Evolutionary conservation across 495 filamentous ascomycete species (phyloP).

Genomic region (Paragyromitra xinjiangensis): DNA sequence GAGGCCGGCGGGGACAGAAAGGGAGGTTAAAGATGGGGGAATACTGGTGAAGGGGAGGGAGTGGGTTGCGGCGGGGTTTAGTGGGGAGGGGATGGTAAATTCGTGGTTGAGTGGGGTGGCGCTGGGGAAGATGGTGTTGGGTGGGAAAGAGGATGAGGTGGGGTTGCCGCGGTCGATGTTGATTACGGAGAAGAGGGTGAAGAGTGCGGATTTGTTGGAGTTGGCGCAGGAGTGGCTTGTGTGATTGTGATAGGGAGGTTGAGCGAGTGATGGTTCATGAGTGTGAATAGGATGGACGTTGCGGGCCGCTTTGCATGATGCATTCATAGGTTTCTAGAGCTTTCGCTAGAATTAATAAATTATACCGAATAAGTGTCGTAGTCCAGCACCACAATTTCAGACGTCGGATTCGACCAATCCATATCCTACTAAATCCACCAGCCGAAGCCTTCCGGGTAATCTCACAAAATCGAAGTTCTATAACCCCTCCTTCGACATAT

Average conservation of each 20-base stretch:
- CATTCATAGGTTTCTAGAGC: too few species aligned
- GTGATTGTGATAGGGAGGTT: neutral
- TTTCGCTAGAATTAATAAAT: neutral
- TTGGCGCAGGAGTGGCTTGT: slow-evolving; percentile 40
- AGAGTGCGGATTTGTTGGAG: slow-evolving; percentile 39
- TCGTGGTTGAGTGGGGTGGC: slow-evolving; percentile 62
- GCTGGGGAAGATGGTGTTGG: slow-evolving; percentile 60
- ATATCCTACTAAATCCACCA: neutral
- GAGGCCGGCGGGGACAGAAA: neutral
- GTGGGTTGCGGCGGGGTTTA: slow-evolving; percentile 63
- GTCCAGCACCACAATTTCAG: neutral
- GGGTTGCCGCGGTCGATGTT: slow-evolving; percentile 59
- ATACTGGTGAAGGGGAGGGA: slow-evolving; percentile 47
- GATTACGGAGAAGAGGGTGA: slow-evolving; percentile 53
- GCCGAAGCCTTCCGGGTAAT: too few species aligned
- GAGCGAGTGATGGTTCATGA: slow-evolving; percentile 27
- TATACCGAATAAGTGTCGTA: neutral
- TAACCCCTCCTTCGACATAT: neutral
- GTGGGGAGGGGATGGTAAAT: slow-evolving; percentile 64
- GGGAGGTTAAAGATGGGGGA: neutral
- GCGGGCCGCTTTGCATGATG: too few species aligned
- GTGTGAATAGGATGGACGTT: neutral
- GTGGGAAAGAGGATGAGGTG: slow-evolving; percentile 43
- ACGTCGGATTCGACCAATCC: neutral
- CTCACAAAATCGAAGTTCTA: neutral